A percentile compares a stretch with the other conserved stretches of the same genome.
These are phyloP conservation scores for Passalora sequoiae DNA, from an alignment of 2,329 filamentous ascomycete species.

Conservation along the genomic window DNA sequence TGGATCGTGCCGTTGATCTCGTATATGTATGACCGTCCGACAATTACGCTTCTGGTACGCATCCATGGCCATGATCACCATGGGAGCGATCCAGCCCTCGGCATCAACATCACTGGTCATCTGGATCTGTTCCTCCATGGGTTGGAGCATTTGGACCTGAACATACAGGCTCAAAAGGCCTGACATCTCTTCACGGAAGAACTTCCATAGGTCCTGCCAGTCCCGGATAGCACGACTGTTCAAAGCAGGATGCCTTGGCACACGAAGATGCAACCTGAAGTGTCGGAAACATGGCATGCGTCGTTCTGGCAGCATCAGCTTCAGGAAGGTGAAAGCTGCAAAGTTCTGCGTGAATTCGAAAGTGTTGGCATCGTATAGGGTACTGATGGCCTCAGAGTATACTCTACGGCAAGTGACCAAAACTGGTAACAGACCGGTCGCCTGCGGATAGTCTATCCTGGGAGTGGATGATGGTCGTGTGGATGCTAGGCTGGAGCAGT, in stretches of 20 bases:
- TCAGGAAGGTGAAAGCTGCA: slow-evolving; percentile 30
- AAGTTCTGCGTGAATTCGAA: slow-evolving; percentile 33
- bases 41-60: slow-evolving; percentile 26
- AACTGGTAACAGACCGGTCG: slow-evolving; percentile 27
- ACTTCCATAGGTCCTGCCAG: slow-evolving; percentile 29
- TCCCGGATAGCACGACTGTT: slow-evolving; percentile 30
- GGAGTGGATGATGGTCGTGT: slow-evolving; percentile 19
- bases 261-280: slow-evolving; percentile 29
- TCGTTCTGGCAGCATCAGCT: slow-evolving; percentile 27
- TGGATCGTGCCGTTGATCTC: slow-evolving; percentile 24
- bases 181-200: slow-evolving; percentile 30
- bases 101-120: slow-evolving; percentile 25
- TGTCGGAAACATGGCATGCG: slow-evolving; percentile 27
- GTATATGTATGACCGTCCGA: slow-evolving; percentile 27
- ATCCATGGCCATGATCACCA: slow-evolving; percentile 29
- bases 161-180: slow-evolving; percentile 28
- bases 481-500: slow-evolving; percentile 22
- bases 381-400: slow-evolving; percentile 30
- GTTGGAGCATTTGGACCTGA: slow-evolving; percentile 27
- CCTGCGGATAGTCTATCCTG: slow-evolving; percentile 16
- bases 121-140: slow-evolving; percentile 27
- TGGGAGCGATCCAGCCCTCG: slow-evolving; percentile 28
- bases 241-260: slow-evolving; percentile 30
- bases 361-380: slow-evolving; percentile 30
- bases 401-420: slow-evolving; percentile 30